Evolutionary conservation across 768 basidiomycete genomes (phyloP), one percentile per base, ranked within the genome.

Genomic region (Lentinus brumalis): DNA sequence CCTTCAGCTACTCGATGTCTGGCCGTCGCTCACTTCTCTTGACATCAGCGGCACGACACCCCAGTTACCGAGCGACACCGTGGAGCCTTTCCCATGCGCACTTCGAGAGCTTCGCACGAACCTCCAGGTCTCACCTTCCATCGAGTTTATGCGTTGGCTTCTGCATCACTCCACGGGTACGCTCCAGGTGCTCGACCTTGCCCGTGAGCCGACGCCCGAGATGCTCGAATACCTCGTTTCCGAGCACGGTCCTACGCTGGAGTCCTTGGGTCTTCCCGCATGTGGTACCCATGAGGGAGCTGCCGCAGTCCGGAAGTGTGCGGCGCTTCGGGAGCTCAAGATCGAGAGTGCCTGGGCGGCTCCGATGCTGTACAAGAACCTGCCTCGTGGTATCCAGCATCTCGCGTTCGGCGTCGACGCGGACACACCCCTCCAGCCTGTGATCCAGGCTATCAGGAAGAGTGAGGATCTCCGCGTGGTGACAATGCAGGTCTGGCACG

Each of bases 141-240:
- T 82, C 49, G 85, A 87, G 39, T 86, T 90, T 71, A 74, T 88
- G 66, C 76, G 81, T 40, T 90, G 89, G 89, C 83, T 92, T 57
- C 83, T 90, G 29, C 81, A 83, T 66, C 78, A 82, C 58, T 87
- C 87, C 38, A 64, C 72, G 26, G 71, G 70, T 46, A 77, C 78
- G n/a, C 77, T 89, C 49, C 77, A 77, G 56, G 71, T 75, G 32
- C 75, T 91, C 57, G 83, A 86, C 57, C 75, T 90, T 57, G 83
- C 83, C 53, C 79, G 87, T 58, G 84, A 89, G 61, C 87, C 88
- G 1, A 78, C 82, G 45, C 59, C 73, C 8, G 79, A 82, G 14
- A 66, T 87, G 50, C 75, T 91, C 50, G 82, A 87, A 55, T 79
- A 81, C 69, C 69, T 91, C 53, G 74, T 85, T 30, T 71, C 74